These are phyloP conservation scores for Mucor irregularis DNA, from an alignment of 371 early-diverging fungal species.

Conservation along the genomic window DNA sequence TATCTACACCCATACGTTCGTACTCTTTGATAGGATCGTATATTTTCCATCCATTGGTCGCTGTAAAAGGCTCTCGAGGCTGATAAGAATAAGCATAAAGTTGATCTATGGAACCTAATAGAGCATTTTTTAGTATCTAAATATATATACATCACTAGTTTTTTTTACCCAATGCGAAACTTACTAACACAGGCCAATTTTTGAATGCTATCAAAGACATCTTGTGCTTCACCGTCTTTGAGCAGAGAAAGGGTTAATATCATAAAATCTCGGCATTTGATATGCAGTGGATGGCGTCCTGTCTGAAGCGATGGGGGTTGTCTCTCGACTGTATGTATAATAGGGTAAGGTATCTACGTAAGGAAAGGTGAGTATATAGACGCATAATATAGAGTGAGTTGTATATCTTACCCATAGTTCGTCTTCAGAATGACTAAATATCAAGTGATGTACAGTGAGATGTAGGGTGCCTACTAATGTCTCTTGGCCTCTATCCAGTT, in stretches of 20 bases:
- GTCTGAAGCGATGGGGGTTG: slow-evolving; percentile 47
- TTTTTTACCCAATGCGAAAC: too few species aligned
- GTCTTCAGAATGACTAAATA: slow-evolving; percentile 64
- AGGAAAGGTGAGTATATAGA: neutral
- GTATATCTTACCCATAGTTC: slow-evolving; percentile 69
- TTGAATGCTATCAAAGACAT: slow-evolving; percentile 79
- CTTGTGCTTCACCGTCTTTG: slow-evolving; percentile 72
- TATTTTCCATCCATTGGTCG: slow-evolving; percentile 66
- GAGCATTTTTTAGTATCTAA: too few species aligned
- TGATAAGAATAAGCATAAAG: slow-evolving; percentile 83
- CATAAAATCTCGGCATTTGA: slow-evolving; percentile 82
- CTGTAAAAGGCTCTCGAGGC: slow-evolving; percentile 52
- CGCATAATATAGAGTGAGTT: neutral
- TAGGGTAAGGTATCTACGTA: slow-evolving; percentile 80
- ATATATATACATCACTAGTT: too few species aligned
- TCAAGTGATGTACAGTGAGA: slow-evolving; percentile 78
- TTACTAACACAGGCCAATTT: slow-evolving; percentile 68
- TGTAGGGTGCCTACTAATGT: slow-evolving; percentile 71
- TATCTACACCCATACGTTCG: slow-evolving; percentile 83
- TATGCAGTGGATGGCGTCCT: slow-evolving; percentile 58
- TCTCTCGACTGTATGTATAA: slow-evolving; percentile 82
- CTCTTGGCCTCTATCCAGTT: slow-evolving; percentile 59
- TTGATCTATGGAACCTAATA: slow-evolving; percentile 69
- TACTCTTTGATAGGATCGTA: slow-evolving; percentile 85
- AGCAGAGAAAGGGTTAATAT: slow-evolving; percentile 70